Percentiles rank a stretch among this genome's conserved stretches.
Evolutionary conservation across 2,329 filamentous ascomycete genomes (phyloP).

Genomic region (Metarhizium anisopliae): DNA sequence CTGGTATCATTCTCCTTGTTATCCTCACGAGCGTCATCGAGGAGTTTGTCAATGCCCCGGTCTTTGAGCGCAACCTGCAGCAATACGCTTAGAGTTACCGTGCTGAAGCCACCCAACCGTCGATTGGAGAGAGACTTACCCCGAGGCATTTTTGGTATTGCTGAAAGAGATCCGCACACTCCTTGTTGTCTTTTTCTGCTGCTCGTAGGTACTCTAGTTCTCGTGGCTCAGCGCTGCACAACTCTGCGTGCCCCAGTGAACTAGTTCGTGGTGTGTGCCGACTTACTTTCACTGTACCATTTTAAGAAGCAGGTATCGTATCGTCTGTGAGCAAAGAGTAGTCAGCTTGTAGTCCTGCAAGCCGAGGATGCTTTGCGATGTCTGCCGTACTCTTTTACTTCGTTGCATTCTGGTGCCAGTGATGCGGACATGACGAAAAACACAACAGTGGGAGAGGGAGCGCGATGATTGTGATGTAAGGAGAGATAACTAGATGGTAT

Average conservation of each 20-base stretch:
- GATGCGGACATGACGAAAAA: constrained; percentile 66
- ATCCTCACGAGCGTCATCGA: constrained; percentile 83
- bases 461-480: too few species aligned
- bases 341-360: not conserved
- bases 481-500: too few species aligned
- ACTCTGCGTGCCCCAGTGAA: not conserved
- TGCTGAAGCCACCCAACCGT: not conserved
- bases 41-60: constrained; percentile 83
- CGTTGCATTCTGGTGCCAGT: constrained; percentile 87
- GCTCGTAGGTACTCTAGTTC: constrained; percentile 77
- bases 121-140: constrained; percentile 33
- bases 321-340: constrained; percentile 43
- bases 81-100: constrained; percentile 3
- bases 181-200: constrained; percentile 68
- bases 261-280: not conserved
- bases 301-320: constrained; percentile 98
- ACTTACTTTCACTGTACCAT: constrained; percentile 97
- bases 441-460: too few species aligned
- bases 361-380: not conserved
- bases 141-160: constrained; percentile 81
- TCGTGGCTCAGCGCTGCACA: not conserved
- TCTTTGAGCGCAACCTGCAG: constrained; percentile 73
- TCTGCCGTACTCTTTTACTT: constrained; percentile 75
- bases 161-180: constrained; percentile 79
- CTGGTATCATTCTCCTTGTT: constrained; percentile 75